Conservation (phyloP, 345 rosid genomes). For the Pelargonium nanum region DNA sequence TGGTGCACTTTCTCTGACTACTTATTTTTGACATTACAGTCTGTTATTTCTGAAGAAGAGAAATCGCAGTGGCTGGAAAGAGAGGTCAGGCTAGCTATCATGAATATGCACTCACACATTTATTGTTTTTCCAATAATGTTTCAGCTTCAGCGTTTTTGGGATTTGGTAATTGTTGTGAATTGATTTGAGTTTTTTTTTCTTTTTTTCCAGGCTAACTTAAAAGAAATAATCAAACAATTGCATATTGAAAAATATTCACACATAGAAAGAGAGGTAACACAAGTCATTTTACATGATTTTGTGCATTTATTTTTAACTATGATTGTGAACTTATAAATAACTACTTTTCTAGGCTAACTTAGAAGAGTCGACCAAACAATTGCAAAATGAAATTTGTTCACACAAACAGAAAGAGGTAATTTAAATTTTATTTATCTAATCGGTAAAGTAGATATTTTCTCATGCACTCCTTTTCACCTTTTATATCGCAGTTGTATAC, state of each 20-base stretch:
- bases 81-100: slow-evolving; percentile 24
- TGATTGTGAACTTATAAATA: too few species aligned
- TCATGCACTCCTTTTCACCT: background rate
- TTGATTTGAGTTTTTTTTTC: too few species aligned
- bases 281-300: background rate
- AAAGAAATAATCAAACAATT: slow-evolving; percentile 40
- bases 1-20: background rate
- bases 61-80: slow-evolving; percentile 21
- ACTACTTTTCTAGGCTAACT: too few species aligned
- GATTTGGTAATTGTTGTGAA: background rate
- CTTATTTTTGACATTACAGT: slow-evolving; percentile 20
- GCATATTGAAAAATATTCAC: slow-evolving; percentile 33
- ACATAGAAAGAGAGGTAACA: slow-evolving; percentile 40
- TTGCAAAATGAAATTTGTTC: slow-evolving; percentile 11
- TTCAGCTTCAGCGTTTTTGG: background rate
- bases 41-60: slow-evolving; percentile 28
- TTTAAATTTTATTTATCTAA: background rate
- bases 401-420: slow-evolving; percentile 19
- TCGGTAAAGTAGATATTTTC: background rate
- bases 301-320: too few species aligned
- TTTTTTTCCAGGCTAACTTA: slow-evolving; percentile 31
- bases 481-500: background rate
- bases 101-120: background rate
- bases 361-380: slow-evolving; percentile 10
- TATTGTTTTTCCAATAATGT: background rate